These are phyloP conservation scores for Hemisphaericaspora nanyangensis DNA, from an alignment of 805 yeast genomes.

Conservation along the genomic window DNA sequence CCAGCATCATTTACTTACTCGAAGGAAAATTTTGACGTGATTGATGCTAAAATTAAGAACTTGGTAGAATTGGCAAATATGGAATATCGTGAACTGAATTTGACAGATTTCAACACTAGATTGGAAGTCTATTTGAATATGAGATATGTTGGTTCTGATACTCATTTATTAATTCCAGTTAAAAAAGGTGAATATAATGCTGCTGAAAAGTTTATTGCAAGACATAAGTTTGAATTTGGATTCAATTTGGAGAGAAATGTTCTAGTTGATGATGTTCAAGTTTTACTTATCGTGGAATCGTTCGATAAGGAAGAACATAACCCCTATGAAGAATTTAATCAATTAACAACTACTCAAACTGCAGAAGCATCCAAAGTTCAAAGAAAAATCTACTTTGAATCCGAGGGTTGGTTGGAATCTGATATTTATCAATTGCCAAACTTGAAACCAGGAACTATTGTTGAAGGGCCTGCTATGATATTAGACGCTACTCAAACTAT, in stretches of 20 bases:
- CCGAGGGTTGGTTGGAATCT: constrained; percentile 26
- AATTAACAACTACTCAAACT: constrained; percentile 12
- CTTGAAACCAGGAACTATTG: constrained; percentile 17
- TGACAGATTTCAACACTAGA: constrained; percentile 35
- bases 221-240: constrained; percentile 35
- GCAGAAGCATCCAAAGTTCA: constrained; percentile 1
- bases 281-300: constrained; percentile 59
- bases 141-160: constrained; percentile 87
- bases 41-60: constrained; percentile 44
- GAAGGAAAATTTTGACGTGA: constrained; percentile 23
- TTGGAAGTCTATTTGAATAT: constrained; percentile 69
- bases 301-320: constrained; percentile 44
- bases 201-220: constrained; percentile 19
- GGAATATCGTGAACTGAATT: constrained; percentile 48
- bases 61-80: constrained; percentile 41
- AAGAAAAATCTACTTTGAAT: constrained; percentile 24
- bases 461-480: constrained; percentile 31
- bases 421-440: constrained; percentile 18
- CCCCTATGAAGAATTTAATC: constrained; percentile 41
- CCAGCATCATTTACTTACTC: constrained; percentile 27
- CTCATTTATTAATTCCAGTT: constrained; percentile 65
- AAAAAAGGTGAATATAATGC: constrained; percentile 24
- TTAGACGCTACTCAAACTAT: constrained; percentile 32
- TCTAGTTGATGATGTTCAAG: constrained; percentile 36
- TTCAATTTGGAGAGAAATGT: constrained; percentile 32